phyloP scores from a whole-genome alignment of 1,284 basidiomycete genomes.

The Sanghuangporus sanghuang region DNA sequence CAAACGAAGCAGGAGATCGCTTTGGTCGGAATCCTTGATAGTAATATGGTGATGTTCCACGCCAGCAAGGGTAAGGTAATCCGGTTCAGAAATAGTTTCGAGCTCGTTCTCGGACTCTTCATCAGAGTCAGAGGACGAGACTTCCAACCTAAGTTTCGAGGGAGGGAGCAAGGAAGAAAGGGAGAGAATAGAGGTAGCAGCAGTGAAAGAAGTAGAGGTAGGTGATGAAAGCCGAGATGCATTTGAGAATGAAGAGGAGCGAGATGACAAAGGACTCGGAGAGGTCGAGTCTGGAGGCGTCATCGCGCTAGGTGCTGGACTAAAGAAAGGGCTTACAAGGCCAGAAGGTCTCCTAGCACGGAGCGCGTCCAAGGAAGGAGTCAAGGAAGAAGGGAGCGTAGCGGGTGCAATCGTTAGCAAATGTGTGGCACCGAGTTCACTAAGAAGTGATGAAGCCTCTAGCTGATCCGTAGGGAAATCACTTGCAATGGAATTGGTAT shows the following conservation, averaged over 20 bases:
- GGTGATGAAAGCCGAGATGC: neutral
- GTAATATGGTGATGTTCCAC: conserved; percentile 38
- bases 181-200: conserved; percentile 12
- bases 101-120: neutral
- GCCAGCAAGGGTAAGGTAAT: conserved; percentile 3
- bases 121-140: conserved; percentile 1
- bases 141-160: conserved; percentile 7
- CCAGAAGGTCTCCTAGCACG: neutral
- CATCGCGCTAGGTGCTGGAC: neutral
- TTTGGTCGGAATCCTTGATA: conserved; percentile 31
- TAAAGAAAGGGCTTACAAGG: neutral
- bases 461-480: conserved; percentile 16
- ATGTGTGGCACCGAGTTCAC: conserved; percentile 15
- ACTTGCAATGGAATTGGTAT: conserved; percentile 28
- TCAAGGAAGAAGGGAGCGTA: conserved; percentile 29
- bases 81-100: neutral
- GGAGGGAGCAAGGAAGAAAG: conserved; percentile 1
- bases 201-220: too few relatives aligned
- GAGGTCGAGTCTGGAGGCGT: neutral
- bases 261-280: conserved; percentile 15
- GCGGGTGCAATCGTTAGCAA: conserved; percentile 34
- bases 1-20: conserved; percentile 38
- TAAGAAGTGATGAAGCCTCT: conserved; percentile 13
- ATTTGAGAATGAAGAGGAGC: conserved; percentile 16
- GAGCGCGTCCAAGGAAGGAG: neutral